Conservation (phyloP, 805 yeast species). For the Candida silvatica region DNA sequence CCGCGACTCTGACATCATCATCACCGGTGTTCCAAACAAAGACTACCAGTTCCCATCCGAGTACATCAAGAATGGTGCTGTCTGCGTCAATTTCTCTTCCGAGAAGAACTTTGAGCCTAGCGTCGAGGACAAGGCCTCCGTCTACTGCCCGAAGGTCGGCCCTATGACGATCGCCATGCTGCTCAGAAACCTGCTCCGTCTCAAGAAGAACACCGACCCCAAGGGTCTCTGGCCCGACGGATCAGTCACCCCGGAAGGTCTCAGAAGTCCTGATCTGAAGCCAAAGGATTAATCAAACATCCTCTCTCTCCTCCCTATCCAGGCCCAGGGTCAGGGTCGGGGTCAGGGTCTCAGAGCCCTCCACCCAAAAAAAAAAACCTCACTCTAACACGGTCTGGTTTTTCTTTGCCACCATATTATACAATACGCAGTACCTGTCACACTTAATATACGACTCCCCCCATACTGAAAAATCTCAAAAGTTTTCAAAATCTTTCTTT, state of each 20-base stretch:
- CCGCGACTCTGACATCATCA: slow-evolving; percentile 75
- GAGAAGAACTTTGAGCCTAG: slow-evolving; percentile 81
- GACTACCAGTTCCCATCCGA: slow-evolving; percentile 80
- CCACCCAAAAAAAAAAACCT: too few relatives aligned
- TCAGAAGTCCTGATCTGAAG: background rate
- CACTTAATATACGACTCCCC: too few relatives aligned
- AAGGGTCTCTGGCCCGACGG: background rate
- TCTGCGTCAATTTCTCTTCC: slow-evolving; percentile 82
- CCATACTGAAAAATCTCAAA: too few relatives aligned
- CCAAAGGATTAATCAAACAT: too few relatives aligned
- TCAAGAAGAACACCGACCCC: slow-evolving; percentile 53
- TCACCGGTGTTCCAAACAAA: slow-evolving; percentile 91
- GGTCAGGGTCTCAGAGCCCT: too few relatives aligned
- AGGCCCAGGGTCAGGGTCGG: too few relatives aligned
- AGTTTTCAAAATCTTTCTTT: background rate
- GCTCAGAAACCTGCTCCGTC: slow-evolving; percentile 76
- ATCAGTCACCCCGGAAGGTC: background rate
- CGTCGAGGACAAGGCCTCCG: slow-evolving; percentile 77
- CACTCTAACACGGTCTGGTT: too few relatives aligned
- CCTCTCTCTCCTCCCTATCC: too few relatives aligned
- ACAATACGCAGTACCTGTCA: too few relatives aligned
- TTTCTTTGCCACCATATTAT: too few relatives aligned
- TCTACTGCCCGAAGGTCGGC: slow-evolving; percentile 93
- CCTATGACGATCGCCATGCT: slow-evolving; percentile 96
- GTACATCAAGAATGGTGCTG: slow-evolving; percentile 77